Evolutionary conservation across 768 basidiomycete genomes (phyloP), one percentile per base, ranked within the genome.

Genomic region (Porpolomopsis calyptriformis): DNA sequence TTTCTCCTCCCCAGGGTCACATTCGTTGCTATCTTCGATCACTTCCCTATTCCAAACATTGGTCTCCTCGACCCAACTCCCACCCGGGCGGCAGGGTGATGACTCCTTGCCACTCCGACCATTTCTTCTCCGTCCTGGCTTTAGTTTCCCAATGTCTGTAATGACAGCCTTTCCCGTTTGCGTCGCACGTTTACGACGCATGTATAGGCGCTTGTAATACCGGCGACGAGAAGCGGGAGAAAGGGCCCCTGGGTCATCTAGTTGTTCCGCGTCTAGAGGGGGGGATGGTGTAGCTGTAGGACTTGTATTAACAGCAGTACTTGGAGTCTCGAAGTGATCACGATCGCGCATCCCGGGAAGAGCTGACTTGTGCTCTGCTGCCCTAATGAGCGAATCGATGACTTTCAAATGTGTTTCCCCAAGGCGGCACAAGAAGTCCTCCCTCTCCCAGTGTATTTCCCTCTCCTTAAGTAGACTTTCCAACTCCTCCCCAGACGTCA

Each of bases 121-220:
- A 59, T 16, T 5, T 47, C 43, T 57, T 62, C 5, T 24, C 40
- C 68, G 59, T 12, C 72, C 72, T 45, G 55, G 68, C 52, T 55
- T 53, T 44, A 73, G 55, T 51, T 63, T 68, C n/a, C 48, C 52
- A 0, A 58, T 26, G 12, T 53, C 56, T n/a, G 59, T 51, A 42
- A 59, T 61, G 5, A 60, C 60, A 7, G 49, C 56, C 10, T 52
- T 58, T 33, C 68, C 81, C 23, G 56, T 55, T 25, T 66, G 60
- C 23, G 66, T 60, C 2, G 85, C 83, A 35, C 84, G 73, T 57
- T 76, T 79, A 23, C 75, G 73, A 4, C 84, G 77, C 85, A 86
- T 86, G 52, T 82, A 74, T 4, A 86, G 63, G 31, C 82, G 69
- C 48, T 85, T 85, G 48, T 64, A 63, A 19, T 75, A 51, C n/a